Evolutionary conservation across 208 protist genomes (phyloP).

Genomic region (Angomonas ambiguus): DNA sequence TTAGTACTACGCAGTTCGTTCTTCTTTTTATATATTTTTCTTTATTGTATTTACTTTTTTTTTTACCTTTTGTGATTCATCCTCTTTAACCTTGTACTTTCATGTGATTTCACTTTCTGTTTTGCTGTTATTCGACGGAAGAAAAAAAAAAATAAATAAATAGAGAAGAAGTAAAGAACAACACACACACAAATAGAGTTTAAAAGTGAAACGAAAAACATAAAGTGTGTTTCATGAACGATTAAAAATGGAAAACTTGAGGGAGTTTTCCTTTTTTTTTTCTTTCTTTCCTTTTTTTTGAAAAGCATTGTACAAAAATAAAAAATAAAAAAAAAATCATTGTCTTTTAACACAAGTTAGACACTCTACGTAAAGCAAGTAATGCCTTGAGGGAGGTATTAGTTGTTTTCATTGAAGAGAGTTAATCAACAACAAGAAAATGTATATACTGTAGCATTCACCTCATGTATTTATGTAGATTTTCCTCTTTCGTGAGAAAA

Average conservation of each 20-base stretch:
- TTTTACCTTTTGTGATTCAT: constrained; percentile 8
- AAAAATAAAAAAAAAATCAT: not conserved
- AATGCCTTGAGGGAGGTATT: constrained; percentile 9
- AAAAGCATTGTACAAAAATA: not conserved
- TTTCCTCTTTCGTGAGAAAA: too few relatives aligned
- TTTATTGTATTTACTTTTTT: constrained; percentile 9
- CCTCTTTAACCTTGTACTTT: constrained; percentile 10
- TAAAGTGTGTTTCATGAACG: not conserved
- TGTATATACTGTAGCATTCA: constrained; percentile 6
- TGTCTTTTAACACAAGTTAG: not conserved
- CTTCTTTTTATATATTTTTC: constrained; percentile 4
- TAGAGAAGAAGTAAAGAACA: not conserved
- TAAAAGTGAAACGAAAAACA: not conserved
- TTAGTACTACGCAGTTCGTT: constrained; percentile 2
- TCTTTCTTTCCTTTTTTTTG: not conserved
- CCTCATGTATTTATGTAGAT: not conserved
- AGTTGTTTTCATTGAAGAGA: constrained; percentile 1
- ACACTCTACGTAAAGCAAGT: constrained; percentile 1
- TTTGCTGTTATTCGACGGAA: not conserved
- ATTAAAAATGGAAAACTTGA: constrained; percentile 3
- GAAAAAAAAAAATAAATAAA: not conserved
- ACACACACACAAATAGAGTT: constrained; percentile 5
- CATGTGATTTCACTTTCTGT: not conserved
- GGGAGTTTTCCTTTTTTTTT: constrained; percentile 8
- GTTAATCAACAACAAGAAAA: not conserved